Evolutionary conservation across 768 basidiomycete genomes (phyloP), one percentile per base, ranked within the genome.

Genomic region (Amanita thiersii): DNA sequence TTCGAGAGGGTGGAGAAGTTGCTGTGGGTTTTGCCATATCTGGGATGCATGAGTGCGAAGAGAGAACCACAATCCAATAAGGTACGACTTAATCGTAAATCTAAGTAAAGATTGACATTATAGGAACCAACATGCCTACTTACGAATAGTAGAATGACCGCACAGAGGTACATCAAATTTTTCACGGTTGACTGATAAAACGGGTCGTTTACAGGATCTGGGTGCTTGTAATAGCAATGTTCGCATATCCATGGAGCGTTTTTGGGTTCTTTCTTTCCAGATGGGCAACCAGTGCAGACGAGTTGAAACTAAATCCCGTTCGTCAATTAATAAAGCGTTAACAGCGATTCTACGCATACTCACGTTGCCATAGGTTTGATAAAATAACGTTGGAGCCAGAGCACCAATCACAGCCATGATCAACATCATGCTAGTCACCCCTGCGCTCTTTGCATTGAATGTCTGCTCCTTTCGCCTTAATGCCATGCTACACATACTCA

Each of bases 371-470:
- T 94, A 99, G 7, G 85, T 92, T 60, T 98, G 93, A 63, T 99
- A 99, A 61, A 99, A 99, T 56, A 99, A 58, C 0, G 96, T 98
- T 2, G 96, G 96, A 0, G 91, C 79, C 44, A 99, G 68, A 1
- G 88, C 89, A 9, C 96, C 96, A 47, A 99, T 94, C 58, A 99
- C 89, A 9, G 96, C 96, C 94, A 98, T 98, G 64, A 99, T 98
- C 58, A 99, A 62, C 89, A 99, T 94, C 69, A 96, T 96, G 58
- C 92, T 96, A 0, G 96, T 99, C 11, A 99, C 96, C 26, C 96
- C 89, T 4, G 96, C 96, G 54, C 87, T 91, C 68, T 90, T 97
- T n/a, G 96, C 96, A 54, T 99, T 99, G 70, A 99, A 99, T 51
- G 81, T 88, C 58, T 93, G 90, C 61, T 99, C 96, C 65, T 99